Evolutionary conservation across 2,329 filamentous ascomycete species (phyloP), one percentile per base, ranked within the genome.

Genomic region (Penicillium sp.): DNA sequence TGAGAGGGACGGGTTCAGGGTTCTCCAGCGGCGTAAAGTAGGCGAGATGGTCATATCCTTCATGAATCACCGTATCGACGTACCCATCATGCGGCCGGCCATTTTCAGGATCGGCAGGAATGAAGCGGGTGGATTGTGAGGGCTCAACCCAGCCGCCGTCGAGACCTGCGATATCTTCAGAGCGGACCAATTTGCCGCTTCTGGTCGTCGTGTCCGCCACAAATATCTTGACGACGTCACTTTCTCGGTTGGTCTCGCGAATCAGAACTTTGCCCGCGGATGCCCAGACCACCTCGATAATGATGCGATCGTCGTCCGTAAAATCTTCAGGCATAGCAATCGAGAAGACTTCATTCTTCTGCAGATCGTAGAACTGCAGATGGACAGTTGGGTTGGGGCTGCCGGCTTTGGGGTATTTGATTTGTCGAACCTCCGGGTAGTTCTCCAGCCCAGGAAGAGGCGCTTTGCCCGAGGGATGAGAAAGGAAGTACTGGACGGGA

Each of bases 91-190:
- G 68, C 2, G 79, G 74, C 15, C 90, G 82, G 10, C 86, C 87
- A 47, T 86, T 87, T 8, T 70, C 64, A 15, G 85, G 78, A 61
- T 96, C 87, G 3, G 88, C 86, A 2, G 93, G 93, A 41, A 98
- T 83, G 59, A 85, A 97, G 10, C 74, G 81, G 3, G 90, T 95
- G 28, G 84, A 80, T 56, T 95, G 84, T 1, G 88, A 87, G 28
- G 95, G 87, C 68, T 98, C 93, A 56, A 96, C 91, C 93, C 93
- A 98, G 21, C 93, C 94, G 15, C 90, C 90, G 62, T 98, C 93
- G n/a, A 96, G 74, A 41, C 84, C 76, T 50, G 81, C 79, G 33
- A 96, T 81, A 63, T 98, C 81, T 33, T 87, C 78, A 14, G 82
- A 84, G 48, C 91, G 78, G 33, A 96, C 81, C 1, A 86, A 84